Base-by-base conservation (phyloP, 2,329 filamentous ascomycete genomes). In the Colletotrichum tropicicola region DNA sequence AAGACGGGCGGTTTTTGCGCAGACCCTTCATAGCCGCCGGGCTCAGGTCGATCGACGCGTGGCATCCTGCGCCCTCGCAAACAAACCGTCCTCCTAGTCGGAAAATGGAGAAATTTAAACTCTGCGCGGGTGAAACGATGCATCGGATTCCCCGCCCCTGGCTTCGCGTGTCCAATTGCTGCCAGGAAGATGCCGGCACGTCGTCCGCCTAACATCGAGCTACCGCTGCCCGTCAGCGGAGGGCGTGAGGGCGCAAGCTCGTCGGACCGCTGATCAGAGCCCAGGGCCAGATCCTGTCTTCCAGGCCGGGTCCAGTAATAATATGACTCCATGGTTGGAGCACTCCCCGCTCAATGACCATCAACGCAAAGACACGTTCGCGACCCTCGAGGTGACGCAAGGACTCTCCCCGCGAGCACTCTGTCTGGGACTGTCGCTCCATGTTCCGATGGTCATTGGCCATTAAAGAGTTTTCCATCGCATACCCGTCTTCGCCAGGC, bases 61-160 rank as follows among this genome's bases (percentile, higher is more conserved):
- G 43, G 61, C 48, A 56, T 25, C n/a, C 35, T 41, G 23, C 37
- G 35, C 44, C 32, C 25, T 47, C 49, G 13, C 9, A 32, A 23
- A 45, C 5, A 55, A 32, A 30, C 23, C 13, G 9, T 19, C 35
- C 44, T 51, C 44, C 28, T 43, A n/a, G n/a, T 49, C 61, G 49
- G 56, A 64, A 45, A 35, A 53, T 43, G 49, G 35, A 49, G 61
- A 51, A 54, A 54, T 55, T 64, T 65, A 65, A 59, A 65, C 57
- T 65, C 61, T 30, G 35, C 17, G 21, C 35, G 49, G 57, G 51
- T 65, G 57, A 65, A 65, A 61, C 57, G 59, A 55, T 61, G 57
- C 61, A 65, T 61, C 57, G 61, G 61, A 45, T 54, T 61, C 57
- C 59, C 61, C 61, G 57, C 58, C 61, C 56, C 61, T 65, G 49